Evolutionary conservation across 192 early-diverging fungal genomes (phyloP).

Genomic region (Chytriomyces sp.): DNA sequence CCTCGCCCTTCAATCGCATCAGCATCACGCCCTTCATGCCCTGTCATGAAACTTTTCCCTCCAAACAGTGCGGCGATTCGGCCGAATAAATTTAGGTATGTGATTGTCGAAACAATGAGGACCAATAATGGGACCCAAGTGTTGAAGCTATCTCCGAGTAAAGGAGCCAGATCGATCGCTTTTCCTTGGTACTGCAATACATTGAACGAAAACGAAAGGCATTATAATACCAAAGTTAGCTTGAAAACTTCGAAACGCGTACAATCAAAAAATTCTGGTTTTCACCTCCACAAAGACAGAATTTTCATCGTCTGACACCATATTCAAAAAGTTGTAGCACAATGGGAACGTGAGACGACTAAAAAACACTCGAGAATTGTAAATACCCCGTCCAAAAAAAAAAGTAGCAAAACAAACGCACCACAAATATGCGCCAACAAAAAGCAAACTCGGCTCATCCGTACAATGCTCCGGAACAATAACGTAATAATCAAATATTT

Average conservation of each 20-base stretch:
- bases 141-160: constrained; percentile 86
- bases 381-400: neutral
- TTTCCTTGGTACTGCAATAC: constrained; percentile 56
- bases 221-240: neutral
- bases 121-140: constrained; percentile 88
- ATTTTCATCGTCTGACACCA: constrained; percentile 55
- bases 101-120: constrained; percentile 73
- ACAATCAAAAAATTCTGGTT: neutral
- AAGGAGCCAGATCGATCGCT: constrained; percentile 83
- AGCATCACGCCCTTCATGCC: constrained; percentile 11
- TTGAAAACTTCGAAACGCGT: neutral
- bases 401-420: constrained; percentile 38
- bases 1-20: constrained; percentile 54
- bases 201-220: neutral
- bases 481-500: constrained; percentile 85
- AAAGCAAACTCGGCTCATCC: constrained; percentile 87
- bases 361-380: neutral
- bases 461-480: constrained; percentile 93
- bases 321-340: constrained; percentile 93
- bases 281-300: constrained; percentile 58
- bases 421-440: constrained; percentile 93
- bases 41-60: constrained; percentile 46
- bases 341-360: constrained; percentile 73
- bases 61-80: constrained; percentile 70
- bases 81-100: constrained; percentile 82